Base-by-base conservation (phyloP, 441 rosid genomes). In the Euphorbia corollata region DNA sequence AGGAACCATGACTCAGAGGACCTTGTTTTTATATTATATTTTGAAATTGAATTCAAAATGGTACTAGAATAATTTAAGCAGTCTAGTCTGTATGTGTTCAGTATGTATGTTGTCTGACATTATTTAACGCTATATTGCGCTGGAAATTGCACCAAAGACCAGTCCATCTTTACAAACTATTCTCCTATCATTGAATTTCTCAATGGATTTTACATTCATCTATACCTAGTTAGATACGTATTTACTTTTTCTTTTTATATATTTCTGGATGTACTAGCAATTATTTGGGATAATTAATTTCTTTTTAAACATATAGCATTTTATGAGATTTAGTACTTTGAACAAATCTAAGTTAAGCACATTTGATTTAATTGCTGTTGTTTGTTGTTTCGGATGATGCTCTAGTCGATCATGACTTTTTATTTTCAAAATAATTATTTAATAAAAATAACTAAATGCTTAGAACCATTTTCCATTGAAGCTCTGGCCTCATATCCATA, bases 141-240 rank as follows among this genome's bases (percentile, higher is more conserved):
- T 68, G 92, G 91, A 77, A 84, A 86, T 75, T 85, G 95, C 81
- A 78, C 84, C 91, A 61, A 70, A 78, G 87, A 86, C 92, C 86
- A 74, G 85, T 84, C 91, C 86, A 80, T 79, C 73, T 67, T 23
- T 38, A 45, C 64, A 19, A 58, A 20, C 12, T 15, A 55, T 36
- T 4, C 30, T 27, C 38, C 11, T 18, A 13, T 65, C 23, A 22
- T 65, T 54, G 22, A 54, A 55, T 11, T 56, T 27, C 53, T 66
- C 69, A 32, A 34, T 34, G 22, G 27, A 32, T 53, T 54, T 64
- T 12, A 41, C 47, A 41, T 12, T 50, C 13, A 32, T 48, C 12
- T 18, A 45, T 63, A 24, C 47, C 1, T 22, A 67, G 8, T 38
- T 22, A 12, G 54, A 16, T 50, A 50, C 57, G 7, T 11, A 8